Evolutionary conservation across 768 basidiomycete species (phyloP).

Genomic region (Mycena sanguinolenta): DNA sequence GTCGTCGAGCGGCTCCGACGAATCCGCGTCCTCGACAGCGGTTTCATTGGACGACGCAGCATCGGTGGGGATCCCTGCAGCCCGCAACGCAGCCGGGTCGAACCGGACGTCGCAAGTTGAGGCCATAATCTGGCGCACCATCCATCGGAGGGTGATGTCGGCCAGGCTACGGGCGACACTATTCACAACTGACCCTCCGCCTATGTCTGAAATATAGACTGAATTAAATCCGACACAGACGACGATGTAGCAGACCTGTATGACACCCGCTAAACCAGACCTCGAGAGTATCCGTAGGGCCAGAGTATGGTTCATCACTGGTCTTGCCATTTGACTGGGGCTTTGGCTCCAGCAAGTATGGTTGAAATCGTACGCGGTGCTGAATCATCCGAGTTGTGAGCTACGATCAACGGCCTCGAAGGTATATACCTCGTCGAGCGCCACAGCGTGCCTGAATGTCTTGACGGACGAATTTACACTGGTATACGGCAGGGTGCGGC

Average conservation of each 20-base stretch:
- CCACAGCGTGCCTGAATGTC: constrained; percentile 81
- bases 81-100: constrained; percentile 62
- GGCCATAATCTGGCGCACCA: constrained; percentile 75
- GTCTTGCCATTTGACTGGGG: constrained; percentile 25
- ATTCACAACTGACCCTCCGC: constrained; percentile 72
- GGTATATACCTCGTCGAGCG: constrained; percentile 77
- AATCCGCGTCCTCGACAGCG: constrained; percentile 49
- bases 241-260: constrained; percentile 55
- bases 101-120: constrained; percentile 75
- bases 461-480: constrained; percentile 72
- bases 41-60: neutral
- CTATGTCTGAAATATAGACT: constrained; percentile 64
- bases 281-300: constrained; percentile 71
- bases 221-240: neutral
- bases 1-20: constrained; percentile 69
- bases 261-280: constrained; percentile 89
- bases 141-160: constrained; percentile 81
- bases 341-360: constrained; percentile 32
- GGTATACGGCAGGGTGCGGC: constrained; percentile 76
- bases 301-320: constrained; percentile 5
- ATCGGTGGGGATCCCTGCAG: constrained; percentile 49
- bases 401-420: neutral
- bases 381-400: constrained; percentile 8
- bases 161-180: constrained; percentile 59
- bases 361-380: constrained; percentile 31